These are phyloP conservation scores for Lathyrus oleraceus DNA, from an alignment of 306 rosid genomes.

Conservation along the genomic window DNA sequence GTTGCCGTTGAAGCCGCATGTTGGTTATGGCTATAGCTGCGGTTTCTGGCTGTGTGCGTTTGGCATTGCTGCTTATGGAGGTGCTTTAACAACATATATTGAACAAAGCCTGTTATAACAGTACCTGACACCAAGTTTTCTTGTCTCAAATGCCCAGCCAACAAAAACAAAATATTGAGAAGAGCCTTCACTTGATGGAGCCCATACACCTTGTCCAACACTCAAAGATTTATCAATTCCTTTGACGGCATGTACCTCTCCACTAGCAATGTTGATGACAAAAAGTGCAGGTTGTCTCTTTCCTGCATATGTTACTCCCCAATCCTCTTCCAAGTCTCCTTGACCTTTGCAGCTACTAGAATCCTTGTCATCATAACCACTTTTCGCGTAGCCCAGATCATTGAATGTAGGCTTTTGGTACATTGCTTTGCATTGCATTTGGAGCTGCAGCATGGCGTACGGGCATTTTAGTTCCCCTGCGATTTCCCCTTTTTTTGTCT, in stretches of 20 bases:
- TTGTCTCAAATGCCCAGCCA: conserved; percentile 78
- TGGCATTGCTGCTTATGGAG: no score
- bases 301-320: conserved; percentile 95
- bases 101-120: conserved; percentile 92
- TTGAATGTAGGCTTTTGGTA: conserved; percentile 83
- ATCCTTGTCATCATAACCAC: conserved; percentile 60
- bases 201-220: conserved; percentile 94
- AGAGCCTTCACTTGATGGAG: conserved; percentile 58
- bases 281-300: conserved; percentile 91
- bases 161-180: conserved; percentile 75
- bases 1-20: no score
- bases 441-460: no score
- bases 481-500: no score
- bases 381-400: conserved; percentile 65
- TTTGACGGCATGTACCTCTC: conserved; percentile 71
- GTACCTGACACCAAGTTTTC: conserved; percentile 90
- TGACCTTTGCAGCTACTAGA: conserved; percentile 75
- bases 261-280: conserved; percentile 68
- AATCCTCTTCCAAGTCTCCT: conserved; percentile 89
- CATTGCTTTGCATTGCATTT: no score
- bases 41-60: no score
- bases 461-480: no score
- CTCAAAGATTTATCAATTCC: conserved; percentile 75
- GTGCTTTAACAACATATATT: conserved; percentile 65
- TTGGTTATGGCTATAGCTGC: no score